Percentiles rank a stretch among this genome's conserved stretches.
These are phyloP conservation scores for Phytopythium oedochilum DNA, from an alignment of 352 stramenopile genomes.

Conservation along the genomic window DNA sequence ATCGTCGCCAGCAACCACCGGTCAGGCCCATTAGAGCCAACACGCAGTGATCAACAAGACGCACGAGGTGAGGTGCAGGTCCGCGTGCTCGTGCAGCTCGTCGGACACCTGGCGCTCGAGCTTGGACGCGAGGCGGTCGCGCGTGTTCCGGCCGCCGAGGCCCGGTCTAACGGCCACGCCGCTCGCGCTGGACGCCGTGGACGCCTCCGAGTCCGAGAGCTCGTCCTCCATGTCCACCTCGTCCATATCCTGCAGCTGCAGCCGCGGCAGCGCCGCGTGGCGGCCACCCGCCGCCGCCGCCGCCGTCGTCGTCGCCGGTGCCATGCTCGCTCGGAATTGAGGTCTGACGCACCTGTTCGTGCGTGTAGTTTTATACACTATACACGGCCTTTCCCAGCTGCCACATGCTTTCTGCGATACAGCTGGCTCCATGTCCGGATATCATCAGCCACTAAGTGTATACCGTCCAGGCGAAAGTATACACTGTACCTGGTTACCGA, in stretches of 20 bases:
- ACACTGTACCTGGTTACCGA: not conserved
- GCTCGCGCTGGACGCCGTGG: constrained; percentile 23
- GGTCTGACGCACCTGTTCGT: too few species aligned
- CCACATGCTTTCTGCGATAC: too few species aligned
- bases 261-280: constrained; percentile 4
- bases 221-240: constrained; percentile 22
- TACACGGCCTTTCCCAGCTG: not conserved
- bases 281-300: not conserved
- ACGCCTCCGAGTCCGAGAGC: constrained; percentile 14
- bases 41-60: not conserved
- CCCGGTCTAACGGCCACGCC: not conserved
- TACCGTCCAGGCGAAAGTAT: not conserved
- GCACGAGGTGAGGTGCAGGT: constrained; percentile 45
- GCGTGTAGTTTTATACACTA: not conserved
- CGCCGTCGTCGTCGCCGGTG: too few species aligned
- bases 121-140: constrained; percentile 8
- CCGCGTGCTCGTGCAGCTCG: constrained; percentile 12
- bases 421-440: not conserved
- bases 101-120: constrained; percentile 13
- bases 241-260: constrained; percentile 25
- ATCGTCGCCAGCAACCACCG: not conserved
- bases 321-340: too few species aligned
- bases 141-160: not conserved
- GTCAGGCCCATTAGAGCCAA: not conserved
- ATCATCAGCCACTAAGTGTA: constrained; percentile 2